Base-by-base conservation (phyloP, 169 alveolate genomes). In the Neospora caninum region DNA sequence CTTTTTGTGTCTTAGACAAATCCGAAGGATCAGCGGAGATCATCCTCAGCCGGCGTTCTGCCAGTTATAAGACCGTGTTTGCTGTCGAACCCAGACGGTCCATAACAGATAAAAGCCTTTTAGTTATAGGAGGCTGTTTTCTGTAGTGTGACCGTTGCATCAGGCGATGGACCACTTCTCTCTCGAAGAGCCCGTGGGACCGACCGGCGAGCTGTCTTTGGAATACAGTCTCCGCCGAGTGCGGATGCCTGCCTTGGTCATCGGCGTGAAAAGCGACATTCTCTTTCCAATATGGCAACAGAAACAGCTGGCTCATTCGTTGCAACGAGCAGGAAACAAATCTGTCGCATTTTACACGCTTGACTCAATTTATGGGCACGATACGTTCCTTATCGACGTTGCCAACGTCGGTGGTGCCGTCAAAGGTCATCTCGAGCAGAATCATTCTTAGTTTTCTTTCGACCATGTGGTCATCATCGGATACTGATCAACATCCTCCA, bases 141-240 rank as follows among this genome's bases (percentile, higher is more conserved):
- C 58, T 20, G 39, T 64, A 18, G n/a, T 78, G 39, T 78, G 53
- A 27, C n/a, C 31, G 29, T 25, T 38, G 45, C 67, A 69, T 18
- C 58, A 93, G 95, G 95, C 95, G 49, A 93, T 93, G 95, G 95
- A 93, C 58, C 86, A 80, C 58, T 93, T 93, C 92, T 36, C 91
- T 18, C 67, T 93, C 16, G 94, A 41, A 54, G 82, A 78, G 89
- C 38, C 34, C 39, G 88, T 36, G 29, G 36, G 49, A 1, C 31
- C 9, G 42, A 42, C 86, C 45, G 94, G 94, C 69, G 42, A 34
- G 39, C 87, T 73, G 18, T 70, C 88, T 29, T 41, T 91, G 36
- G 88, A 18, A 9, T 45, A 91, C 49, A 89, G 94, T 34, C 53
- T 91, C 39, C 93, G 87, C 42, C 39, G 39, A 18, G 69, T 87